Evolutionary conservation across 139 green algal genomes (phyloP).

Genomic region (Desmodesmus armatus): DNA sequence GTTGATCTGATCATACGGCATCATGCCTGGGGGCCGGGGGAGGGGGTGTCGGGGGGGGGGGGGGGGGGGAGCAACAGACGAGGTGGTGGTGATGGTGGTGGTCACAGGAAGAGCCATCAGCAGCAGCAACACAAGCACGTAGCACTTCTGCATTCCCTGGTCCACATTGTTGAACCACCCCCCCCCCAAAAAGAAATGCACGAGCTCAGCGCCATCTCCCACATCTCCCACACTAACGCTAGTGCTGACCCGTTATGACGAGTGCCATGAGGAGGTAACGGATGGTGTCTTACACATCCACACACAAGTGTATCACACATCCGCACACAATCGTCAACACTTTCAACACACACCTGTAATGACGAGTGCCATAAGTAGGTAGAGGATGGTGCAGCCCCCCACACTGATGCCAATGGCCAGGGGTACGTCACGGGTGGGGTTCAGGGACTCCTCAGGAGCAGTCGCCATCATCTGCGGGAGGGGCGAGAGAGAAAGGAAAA

Average conservation of each 20-base stretch:
- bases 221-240: too few species aligned
- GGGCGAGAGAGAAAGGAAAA: background rate
- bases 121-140: background rate
- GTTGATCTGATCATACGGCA: slow-evolving; percentile 13
- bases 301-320: background rate
- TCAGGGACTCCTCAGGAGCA: slow-evolving; percentile 27
- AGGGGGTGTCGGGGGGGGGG: too few species aligned
- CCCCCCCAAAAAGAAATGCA: too few species aligned
- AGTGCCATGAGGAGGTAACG: slow-evolving; percentile 40
- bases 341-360: slow-evolving; percentile 34
- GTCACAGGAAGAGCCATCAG: background rate
- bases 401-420: slow-evolving; percentile 39
- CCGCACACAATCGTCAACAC: background rate
- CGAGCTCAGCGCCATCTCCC: too few species aligned
- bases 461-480: slow-evolving; percentile 30
- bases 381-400: slow-evolving; percentile 34
- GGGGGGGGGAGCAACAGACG: too few species aligned
- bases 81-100: too few species aligned
- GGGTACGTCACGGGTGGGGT: slow-evolving; percentile 7
- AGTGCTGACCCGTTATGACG: slow-evolving; percentile 21
- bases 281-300: background rate
- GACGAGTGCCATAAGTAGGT: slow-evolving; percentile 38
- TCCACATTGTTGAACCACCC: too few species aligned
- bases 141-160: too few species aligned
- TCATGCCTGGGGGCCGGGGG: too few species aligned